A percentile compares a stretch with the other conserved stretches of the same genome.
Evolutionary conservation across 2,329 filamentous ascomycete species (phyloP).

Genomic region (Phaeosphaeria sp.): DNA sequence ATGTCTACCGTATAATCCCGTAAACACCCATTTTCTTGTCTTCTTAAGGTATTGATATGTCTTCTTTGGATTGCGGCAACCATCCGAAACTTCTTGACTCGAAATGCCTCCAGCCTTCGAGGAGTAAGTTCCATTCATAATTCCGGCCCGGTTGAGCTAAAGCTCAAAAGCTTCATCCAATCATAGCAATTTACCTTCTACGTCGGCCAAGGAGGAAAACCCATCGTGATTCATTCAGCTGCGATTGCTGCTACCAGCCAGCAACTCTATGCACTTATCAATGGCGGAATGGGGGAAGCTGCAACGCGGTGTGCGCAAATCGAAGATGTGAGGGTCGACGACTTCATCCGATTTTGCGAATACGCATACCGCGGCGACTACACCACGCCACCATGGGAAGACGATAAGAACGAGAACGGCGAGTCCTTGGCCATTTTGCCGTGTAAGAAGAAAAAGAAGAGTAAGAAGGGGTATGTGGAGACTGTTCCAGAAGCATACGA

Average conservation of each 20-base stretch:
- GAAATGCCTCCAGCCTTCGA: slow-evolving; percentile 23
- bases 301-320: slow-evolving; percentile 17
- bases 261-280: slow-evolving; percentile 26
- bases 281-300: slow-evolving; percentile 25
- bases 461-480: too few species aligned
- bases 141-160: slow-evolving; percentile 14
- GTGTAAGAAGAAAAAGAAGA: too few species aligned
- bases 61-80: slow-evolving; percentile 2
- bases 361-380: slow-evolving; percentile 33
- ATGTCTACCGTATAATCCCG: slow-evolving; percentile 9
- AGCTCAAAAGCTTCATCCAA: slow-evolving; percentile 22
- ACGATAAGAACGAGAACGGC: too few species aligned
- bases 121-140: slow-evolving; percentile 21
- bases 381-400: slow-evolving; percentile 19
- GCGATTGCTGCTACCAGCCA: slow-evolving; percentile 24
- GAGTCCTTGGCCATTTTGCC: too few species aligned
- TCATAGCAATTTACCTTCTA: slow-evolving; percentile 32
- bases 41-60: slow-evolving; percentile 1
- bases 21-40: too few species aligned
- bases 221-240: slow-evolving; percentile 28
- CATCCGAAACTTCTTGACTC: slow-evolving; percentile 2
- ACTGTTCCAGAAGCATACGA: too few species aligned
- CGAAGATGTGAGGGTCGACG: slow-evolving; percentile 24
- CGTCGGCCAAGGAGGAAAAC: slow-evolving; percentile 21
- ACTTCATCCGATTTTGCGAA: slow-evolving; percentile 32